These are phyloP conservation scores for Cladosporium colombiae DNA, from an alignment of 2,329 filamentous ascomycete species.

Conservation along the genomic window DNA sequence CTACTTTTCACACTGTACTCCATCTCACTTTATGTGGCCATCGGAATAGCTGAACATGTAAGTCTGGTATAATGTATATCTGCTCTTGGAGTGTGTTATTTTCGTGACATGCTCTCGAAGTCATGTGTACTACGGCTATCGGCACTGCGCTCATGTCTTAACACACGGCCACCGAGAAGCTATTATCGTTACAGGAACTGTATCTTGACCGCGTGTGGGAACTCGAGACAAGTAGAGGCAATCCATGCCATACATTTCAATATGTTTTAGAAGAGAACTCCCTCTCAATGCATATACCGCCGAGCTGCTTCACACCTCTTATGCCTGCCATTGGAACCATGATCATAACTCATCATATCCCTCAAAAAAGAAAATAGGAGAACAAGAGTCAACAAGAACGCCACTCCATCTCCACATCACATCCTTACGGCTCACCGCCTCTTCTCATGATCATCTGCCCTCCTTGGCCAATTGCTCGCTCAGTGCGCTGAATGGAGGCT, in stretches of 20 bases:
- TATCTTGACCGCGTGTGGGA: no score
- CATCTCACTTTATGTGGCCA: not conserved
- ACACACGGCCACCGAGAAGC: not conserved
- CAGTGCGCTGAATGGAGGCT: slow-evolving; percentile 33
- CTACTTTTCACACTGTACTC: not conserved
- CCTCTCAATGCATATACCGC: slow-evolving; percentile 10
- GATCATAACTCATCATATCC: slow-evolving; percentile 12
- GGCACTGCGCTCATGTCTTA: not conserved
- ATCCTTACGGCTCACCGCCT: not conserved
- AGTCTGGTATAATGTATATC: no score
- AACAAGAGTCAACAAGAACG: not conserved
- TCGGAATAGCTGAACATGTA: not conserved
- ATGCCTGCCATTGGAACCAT: not conserved
- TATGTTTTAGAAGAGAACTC: not conserved
- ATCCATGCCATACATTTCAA: not conserved
- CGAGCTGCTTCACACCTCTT: not conserved
- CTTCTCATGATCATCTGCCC: slow-evolving; percentile 21
- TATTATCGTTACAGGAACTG: not conserved
- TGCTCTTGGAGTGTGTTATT: not conserved
- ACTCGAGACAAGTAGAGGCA: not conserved
- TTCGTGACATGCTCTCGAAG: not conserved
- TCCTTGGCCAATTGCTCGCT: slow-evolving; percentile 28
- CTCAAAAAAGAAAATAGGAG: not conserved
- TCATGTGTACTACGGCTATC: not conserved
- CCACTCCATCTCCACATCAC: not conserved